phyloP scores from a whole-genome alignment of 202 grass and related monocot genomes.

The Zoysia matrella region DNA sequence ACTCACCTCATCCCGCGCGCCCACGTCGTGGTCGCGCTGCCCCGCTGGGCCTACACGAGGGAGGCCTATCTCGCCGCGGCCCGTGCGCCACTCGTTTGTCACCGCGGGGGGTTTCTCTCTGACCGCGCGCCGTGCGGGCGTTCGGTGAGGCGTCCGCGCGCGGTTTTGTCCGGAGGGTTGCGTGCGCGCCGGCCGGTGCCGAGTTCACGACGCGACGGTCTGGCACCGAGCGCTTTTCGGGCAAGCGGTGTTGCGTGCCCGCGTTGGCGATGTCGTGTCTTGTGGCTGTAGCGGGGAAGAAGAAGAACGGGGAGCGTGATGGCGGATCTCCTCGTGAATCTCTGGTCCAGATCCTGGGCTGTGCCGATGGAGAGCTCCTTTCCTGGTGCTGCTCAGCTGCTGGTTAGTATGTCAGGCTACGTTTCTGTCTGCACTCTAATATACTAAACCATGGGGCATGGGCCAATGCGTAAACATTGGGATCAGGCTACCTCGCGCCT shows the following conservation, averaged over 20 bases:
- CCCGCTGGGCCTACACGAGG: background rate
- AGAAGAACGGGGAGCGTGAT: background rate
- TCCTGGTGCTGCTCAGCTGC: background rate
- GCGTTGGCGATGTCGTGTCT: background rate
- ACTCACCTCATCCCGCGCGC: background rate
- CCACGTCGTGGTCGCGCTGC: background rate
- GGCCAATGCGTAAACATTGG: no score
- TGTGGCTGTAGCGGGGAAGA: background rate
- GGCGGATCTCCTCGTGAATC: background rate
- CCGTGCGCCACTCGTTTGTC: conserved; percentile 25
- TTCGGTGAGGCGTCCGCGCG: background rate
- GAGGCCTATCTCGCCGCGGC: conserved; percentile 6
- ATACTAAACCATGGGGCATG: no score
- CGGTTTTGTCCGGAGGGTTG: background rate
- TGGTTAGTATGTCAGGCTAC: no score
- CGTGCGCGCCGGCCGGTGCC: background rate
- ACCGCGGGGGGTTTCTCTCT: background rate
- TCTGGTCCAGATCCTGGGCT: background rate
- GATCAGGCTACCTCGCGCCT: no score
- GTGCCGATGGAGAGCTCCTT: background rate
- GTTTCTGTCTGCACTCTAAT: no score
- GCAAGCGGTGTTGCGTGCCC: background rate
- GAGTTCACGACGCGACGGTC: conserved; percentile 7
- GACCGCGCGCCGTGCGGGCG: background rate
- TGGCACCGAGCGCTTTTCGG: background rate